Base-by-base conservation (phyloP, 371 early-diverging fungal species). In the Capniomyces stellatus region DNA sequence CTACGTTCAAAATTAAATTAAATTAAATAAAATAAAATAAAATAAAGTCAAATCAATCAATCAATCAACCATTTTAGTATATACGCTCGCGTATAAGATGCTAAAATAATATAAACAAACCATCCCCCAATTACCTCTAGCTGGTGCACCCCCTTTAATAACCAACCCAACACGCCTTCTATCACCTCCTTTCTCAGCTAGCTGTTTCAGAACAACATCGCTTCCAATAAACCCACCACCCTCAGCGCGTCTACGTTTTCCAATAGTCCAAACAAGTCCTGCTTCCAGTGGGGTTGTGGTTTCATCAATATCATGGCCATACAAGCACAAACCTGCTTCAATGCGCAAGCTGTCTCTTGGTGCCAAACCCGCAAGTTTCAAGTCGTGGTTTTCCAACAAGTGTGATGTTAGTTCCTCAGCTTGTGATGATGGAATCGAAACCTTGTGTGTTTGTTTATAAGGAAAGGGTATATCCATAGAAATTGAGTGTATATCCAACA, bases 291-390 rank as follows among this genome's bases (percentile, higher is more conserved):
- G 97, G 12, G 90, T 86, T 30, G 80, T 83, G 42, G 80, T 78
- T 19, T 93, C 91, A 69, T 92, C 85, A 46, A 97, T 61, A 68
- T 97, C 98, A 52, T 95, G 77, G 41, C 98, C 98, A 59, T 96
- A 97, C 51, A 97, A 71, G 66, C 97, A 96, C 52, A 97, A 69
- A 21, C 98, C 96, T 22, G 98, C 97, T 70, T 97, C 98, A 54
- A 97, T 69, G 47, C 98, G 79, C 58, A 97, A 75, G 59, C 80
- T 82, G 73, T 97, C 97, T 57, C 98, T 80, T 19, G 93, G 91
- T 46, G 92, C 98, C 23, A 97, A 72, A 51, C 97, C 98, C 25
- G 98, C 98, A 58, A 92, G 62, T 69, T 85, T 78, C 47, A 93
- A 92, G 55, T 73, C 78, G 18, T 83, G 75, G 57, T 83, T 66